These are phyloP conservation scores for Phytophthora sojae DNA, from an alignment of 352 stramenopile genomes.

Conservation along the genomic window DNA sequence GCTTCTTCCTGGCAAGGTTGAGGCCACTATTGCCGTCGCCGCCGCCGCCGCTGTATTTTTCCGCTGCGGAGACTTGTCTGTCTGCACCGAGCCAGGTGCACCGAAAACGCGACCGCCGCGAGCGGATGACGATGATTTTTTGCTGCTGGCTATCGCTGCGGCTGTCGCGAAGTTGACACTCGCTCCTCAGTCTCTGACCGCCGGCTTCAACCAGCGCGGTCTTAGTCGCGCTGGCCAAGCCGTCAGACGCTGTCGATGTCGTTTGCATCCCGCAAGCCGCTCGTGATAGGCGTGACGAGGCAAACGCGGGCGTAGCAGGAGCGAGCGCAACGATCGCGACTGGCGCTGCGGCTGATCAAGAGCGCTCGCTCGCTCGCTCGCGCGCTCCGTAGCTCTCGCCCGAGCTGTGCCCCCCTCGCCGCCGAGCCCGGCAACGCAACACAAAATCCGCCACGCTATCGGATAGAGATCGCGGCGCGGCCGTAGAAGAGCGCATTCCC, in stretches of 20 bases:
- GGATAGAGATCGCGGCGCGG: neutral
- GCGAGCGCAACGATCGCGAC: neutral
- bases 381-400: slow-evolving; percentile 9
- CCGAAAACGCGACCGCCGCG: slow-evolving; percentile 30
- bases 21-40: neutral
- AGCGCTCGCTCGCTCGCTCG: neutral
- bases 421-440: slow-evolving; percentile 15
- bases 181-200: neutral
- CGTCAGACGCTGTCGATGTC: neutral
- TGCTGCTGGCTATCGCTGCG: slow-evolving; percentile 28
- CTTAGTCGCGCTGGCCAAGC: slow-evolving; percentile 25
- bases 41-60: slow-evolving; percentile 7
- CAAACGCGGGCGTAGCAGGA: slow-evolving; percentile 30
- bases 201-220: slow-evolving; percentile 22
- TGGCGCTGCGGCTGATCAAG: neutral
- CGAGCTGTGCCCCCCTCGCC: slow-evolving; percentile 12
- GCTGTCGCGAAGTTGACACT: slow-evolving; percentile 25
- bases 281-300: slow-evolving; percentile 31
- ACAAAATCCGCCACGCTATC: slow-evolving; percentile 31
- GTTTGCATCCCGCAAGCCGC: neutral
- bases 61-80: slow-evolving; percentile 26
- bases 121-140: slow-evolving; percentile 42
- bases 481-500: slow-evolving; percentile 32
- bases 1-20: neutral
- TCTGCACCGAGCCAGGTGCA: slow-evolving; percentile 23